Evolutionary conservation across 2,329 filamentous ascomycete species (phyloP).

Genomic region (Colletotrichum gigasporum): DNA sequence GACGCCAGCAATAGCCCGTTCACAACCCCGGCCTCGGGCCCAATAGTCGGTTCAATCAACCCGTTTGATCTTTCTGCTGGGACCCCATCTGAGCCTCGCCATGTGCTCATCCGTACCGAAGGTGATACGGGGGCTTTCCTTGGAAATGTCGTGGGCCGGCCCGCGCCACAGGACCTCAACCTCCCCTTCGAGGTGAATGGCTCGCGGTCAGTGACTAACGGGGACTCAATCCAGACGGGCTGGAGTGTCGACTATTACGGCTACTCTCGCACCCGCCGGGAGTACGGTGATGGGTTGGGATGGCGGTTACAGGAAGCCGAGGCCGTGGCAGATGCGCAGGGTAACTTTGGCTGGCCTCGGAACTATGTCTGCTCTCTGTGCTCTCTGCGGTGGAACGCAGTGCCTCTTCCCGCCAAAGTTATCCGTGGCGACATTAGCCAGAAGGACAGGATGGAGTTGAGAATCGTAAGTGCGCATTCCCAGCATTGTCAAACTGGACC

Average conservation of each 20-base stretch:
- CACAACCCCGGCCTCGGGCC: background rate
- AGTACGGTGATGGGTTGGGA: conserved; percentile 24
- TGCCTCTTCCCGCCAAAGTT: conserved; percentile 24
- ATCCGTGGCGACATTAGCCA: conserved; percentile 26
- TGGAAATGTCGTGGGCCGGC: background rate
- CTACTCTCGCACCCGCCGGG: background rate
- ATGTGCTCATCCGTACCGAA: conserved; percentile 27
- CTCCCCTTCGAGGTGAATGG: background rate
- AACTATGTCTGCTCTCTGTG: conserved; percentile 27
- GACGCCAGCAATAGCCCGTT: background rate
- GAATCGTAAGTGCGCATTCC: conserved; percentile 13
- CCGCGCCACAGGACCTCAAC: background rate
- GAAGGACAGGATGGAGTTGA: conserved; percentile 23
- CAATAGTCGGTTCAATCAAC: conserved; percentile 7
- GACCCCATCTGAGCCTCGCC: conserved; percentile 14
- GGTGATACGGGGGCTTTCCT: conserved; percentile 21
- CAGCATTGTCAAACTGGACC: background rate
- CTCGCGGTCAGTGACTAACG: conserved; percentile 16
- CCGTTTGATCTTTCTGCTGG: conserved; percentile 23
- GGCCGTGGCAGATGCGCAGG: conserved; percentile 17
- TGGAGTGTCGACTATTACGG: conserved; percentile 30
- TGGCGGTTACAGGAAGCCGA: conserved; percentile 30
- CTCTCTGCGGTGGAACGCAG: conserved; percentile 27
- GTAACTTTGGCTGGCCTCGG: conserved; percentile 14
- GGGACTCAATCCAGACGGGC: conserved; percentile 21